Percentiles rank a stretch among this genome's conserved stretches.
phyloP scores from a whole-genome alignment of 1,139 yeast species.

The Debaryomyces psychrophilus region DNA sequence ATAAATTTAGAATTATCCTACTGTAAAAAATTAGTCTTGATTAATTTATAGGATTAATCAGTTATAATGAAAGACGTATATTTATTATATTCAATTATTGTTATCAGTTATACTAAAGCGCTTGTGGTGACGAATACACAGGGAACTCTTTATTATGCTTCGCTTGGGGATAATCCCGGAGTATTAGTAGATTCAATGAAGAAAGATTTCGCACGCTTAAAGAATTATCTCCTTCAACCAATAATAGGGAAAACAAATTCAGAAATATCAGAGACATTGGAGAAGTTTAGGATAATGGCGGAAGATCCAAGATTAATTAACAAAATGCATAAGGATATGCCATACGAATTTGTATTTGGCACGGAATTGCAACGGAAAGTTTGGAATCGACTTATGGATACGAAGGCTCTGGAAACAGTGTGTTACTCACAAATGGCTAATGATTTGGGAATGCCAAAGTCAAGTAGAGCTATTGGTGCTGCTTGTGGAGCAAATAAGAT shows the following conservation, averaged over 20 bases:
- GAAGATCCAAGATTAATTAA: slow-evolving; percentile 17
- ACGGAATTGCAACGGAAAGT: slow-evolving; percentile 27
- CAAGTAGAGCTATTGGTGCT: slow-evolving; percentile 28
- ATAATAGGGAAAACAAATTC: slow-evolving; percentile 7
- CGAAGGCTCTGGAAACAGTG: slow-evolving; percentile 20
- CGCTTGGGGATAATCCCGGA: slow-evolving; percentile 20
- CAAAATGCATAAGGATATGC: slow-evolving; percentile 11
- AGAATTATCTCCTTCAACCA: slow-evolving; percentile 13
- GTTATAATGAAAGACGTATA: slow-evolving; percentile 1
- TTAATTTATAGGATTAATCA: background rate
- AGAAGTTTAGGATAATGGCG: slow-evolving; percentile 16
- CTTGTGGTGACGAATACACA: slow-evolving; percentile 22
- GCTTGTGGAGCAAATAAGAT: slow-evolving; percentile 29
- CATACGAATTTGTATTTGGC: slow-evolving; percentile 24
- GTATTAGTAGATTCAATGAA: slow-evolving; percentile 16
- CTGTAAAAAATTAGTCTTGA: background rate
- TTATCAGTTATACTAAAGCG: slow-evolving; percentile 12
- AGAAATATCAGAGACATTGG: slow-evolving; percentile 17
- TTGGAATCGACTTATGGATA: slow-evolving; percentile 22
- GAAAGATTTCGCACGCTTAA: slow-evolving; percentile 20
- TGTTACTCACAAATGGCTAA: slow-evolving; percentile 23
- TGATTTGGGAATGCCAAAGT: slow-evolving; percentile 19
- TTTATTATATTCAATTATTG: slow-evolving; percentile 1
- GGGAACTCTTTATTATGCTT: slow-evolving; percentile 26
- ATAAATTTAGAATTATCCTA: background rate